phyloP scores from a whole-genome alignment of 441 rosid genomes.

The Metrosideros polymorpha region DNA sequence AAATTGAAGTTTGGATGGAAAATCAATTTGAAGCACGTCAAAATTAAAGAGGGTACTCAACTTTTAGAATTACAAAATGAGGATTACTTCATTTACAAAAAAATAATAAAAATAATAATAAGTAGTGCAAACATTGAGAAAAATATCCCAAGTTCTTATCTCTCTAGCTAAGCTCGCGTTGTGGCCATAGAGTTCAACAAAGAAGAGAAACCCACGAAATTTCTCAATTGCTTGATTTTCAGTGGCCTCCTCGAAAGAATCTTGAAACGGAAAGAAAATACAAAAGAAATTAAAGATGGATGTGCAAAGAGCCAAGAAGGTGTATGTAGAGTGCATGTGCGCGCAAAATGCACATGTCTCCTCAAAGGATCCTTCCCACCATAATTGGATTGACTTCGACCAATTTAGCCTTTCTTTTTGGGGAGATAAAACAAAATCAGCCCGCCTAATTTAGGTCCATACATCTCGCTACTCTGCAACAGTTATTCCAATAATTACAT shows the following conservation, averaged over 20 bases:
- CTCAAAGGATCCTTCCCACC: background rate
- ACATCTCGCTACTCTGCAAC: background rate
- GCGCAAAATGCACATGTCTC: background rate
- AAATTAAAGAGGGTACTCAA: background rate
- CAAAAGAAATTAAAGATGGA: background rate
- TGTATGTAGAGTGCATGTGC: background rate
- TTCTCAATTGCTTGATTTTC: background rate
- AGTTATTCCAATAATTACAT: background rate
- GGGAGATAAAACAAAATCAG: background rate
- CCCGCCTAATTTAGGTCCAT: background rate
- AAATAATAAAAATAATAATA: background rate
- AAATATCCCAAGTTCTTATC: background rate
- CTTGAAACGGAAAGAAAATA: background rate
- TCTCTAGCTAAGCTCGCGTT: background rate
- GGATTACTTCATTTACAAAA: background rate
- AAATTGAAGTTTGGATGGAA: background rate
- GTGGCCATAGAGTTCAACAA: background rate
- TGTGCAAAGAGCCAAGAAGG: background rate
- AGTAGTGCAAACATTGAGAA: background rate
- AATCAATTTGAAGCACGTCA: background rate
- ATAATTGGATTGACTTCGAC: background rate
- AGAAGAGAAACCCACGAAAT: background rate
- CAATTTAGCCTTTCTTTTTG: background rate
- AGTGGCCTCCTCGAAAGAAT: background rate
- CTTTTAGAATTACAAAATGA: background rate